Conservation (phyloP, 352 stramenopile genomes). For the Thraustotheca clavata region DNA sequence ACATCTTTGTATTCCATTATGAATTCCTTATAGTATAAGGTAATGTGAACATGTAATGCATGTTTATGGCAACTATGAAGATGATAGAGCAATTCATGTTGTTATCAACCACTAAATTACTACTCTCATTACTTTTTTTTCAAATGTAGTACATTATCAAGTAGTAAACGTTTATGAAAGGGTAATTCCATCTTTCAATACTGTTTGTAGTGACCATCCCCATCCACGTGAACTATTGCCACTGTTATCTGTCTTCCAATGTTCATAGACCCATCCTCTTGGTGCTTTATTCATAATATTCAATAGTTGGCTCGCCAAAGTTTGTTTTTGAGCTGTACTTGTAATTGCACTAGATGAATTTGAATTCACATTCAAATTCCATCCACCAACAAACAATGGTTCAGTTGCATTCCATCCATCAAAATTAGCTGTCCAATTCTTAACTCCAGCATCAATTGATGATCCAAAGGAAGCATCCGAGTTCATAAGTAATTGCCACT, state of each 20-base stretch:
- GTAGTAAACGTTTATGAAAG: too few relatives aligned
- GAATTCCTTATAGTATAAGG: too few relatives aligned
- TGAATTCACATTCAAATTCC: background rate
- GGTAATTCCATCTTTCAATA: constrained; percentile 8
- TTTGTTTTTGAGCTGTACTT: background rate
- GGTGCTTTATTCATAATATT: background rate
- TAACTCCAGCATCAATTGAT: background rate
- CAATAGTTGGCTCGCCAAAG: background rate
- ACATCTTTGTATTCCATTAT: too few relatives aligned
- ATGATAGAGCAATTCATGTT: too few relatives aligned
- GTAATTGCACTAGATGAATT: background rate
- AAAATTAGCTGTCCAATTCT: background rate
- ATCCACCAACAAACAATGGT: constrained; percentile 9
- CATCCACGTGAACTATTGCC: background rate
- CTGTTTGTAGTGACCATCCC: constrained; percentile 17
- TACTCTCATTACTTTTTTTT: too few relatives aligned
- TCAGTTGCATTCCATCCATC: background rate
- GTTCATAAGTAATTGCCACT: constrained; percentile 4
- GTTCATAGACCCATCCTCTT: constrained; percentile 7
- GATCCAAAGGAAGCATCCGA: background rate
- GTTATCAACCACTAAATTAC: too few relatives aligned
- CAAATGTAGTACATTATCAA: too few relatives aligned
- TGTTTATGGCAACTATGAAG: too few relatives aligned
- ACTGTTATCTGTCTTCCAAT: constrained; percentile 14
- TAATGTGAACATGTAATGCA: too few relatives aligned